Conservation (phyloP, 495 filamentous ascomycete species). For the Trichoderma virens region DNA sequence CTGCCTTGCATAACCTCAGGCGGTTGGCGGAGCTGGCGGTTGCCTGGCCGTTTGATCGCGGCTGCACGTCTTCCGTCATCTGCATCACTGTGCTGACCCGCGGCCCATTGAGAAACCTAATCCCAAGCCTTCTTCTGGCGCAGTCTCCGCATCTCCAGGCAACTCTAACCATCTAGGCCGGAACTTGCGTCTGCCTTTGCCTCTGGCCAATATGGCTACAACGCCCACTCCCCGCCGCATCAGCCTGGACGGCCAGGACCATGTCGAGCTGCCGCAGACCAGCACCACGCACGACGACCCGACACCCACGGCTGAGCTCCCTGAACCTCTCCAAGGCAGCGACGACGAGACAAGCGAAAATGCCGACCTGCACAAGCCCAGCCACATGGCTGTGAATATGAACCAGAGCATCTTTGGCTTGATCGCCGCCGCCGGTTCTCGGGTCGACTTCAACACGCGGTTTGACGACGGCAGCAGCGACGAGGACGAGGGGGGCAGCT, state of each 20-base stretch:
- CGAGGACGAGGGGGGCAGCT: constrained; percentile 55
- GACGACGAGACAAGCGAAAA: constrained; percentile 53
- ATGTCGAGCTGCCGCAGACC: constrained; percentile 14
- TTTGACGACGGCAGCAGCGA: constrained; percentile 79
- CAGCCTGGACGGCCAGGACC: constrained; percentile 12
- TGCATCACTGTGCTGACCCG: neutral
- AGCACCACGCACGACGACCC: constrained; percentile 41
- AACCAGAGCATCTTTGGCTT: constrained; percentile 93
- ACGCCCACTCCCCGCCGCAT: constrained; percentile 21
- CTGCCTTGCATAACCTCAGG: neutral
- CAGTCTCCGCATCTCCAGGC: neutral
- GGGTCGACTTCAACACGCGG: constrained; percentile 67
- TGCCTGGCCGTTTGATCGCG: neutral
- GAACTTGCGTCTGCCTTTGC: constrained; percentile 6
- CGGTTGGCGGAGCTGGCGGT: constrained; percentile 6
- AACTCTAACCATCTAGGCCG: neutral
- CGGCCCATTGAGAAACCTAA: too few species aligned
- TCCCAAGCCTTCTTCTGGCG: neutral
- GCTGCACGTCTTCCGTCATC: constrained; percentile 5
- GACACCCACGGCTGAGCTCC: constrained; percentile 49
- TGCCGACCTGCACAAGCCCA: constrained; percentile 50
- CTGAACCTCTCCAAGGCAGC: constrained; percentile 70
- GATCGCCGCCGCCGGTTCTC: constrained; percentile 82
- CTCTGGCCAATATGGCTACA: constrained; percentile 17
- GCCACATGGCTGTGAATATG: constrained; percentile 59